Evolutionary conservation across 768 basidiomycete species (phyloP), one percentile per base, ranked within the genome.

Genomic region (Rhizopogon rudus): DNA sequence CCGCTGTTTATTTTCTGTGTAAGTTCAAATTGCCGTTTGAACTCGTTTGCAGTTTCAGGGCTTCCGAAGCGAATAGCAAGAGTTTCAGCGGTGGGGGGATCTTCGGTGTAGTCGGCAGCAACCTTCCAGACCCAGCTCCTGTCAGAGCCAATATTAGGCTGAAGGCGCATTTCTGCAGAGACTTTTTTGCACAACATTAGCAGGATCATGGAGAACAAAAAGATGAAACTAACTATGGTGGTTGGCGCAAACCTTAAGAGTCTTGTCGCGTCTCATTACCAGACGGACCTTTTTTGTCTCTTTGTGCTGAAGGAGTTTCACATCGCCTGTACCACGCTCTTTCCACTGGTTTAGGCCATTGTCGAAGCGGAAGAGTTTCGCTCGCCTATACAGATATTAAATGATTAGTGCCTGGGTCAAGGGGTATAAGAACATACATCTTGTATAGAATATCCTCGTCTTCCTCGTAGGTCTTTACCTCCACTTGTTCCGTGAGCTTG

Each of bases 241-340:
- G 78, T 99, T 99, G 55, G 97, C 97, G 74, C 97, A 98, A 75
- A 98, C 95, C 74, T 99, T 98, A 74, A 93, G 81, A 46, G 97
- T 99, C 86, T 98, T 98, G 81, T 99, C 97, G 73, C 97, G 91
- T 76, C 96, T 81, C 97, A 99, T 99, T 71, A 99, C 93, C 59
- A 99, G 83, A 59, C 97, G 83, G 66, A 96, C 81, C 75, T 95
- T 98, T 79, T 88, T 86, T 49, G 87, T 88, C 67, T 84, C 84
- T 73, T 88, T 93, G 79, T 97, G 91, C 63, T 84, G 77, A 60
- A 99, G 84, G 54, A 99, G 81, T 70, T 93, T 88, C 61, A 93
- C 94, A 71, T 96, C 93, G 44, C 96, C 96, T 14, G 95, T 98
- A 40, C 96, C 96, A 35, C 97, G 77, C 76, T 99, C 97, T 72